Evolutionary conservation across 139 green algal species (phyloP).

Genomic region (Raphidocelis subcapitata): DNA sequence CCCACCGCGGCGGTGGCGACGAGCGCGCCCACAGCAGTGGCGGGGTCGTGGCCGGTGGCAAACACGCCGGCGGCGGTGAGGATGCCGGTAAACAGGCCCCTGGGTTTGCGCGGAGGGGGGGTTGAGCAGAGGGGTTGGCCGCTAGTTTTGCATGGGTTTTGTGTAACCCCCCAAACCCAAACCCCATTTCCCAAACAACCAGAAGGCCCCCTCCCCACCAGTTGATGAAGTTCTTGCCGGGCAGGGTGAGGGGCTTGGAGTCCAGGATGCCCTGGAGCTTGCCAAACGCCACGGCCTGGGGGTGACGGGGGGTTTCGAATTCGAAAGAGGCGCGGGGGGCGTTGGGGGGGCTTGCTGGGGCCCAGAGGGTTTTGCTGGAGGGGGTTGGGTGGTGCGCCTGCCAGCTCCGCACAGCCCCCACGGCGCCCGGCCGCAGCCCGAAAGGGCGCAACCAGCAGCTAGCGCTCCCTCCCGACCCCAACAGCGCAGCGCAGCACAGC

Average conservation of each 20-base stretch:
- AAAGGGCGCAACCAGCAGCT: no score
- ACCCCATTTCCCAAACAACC: conserved; percentile 7
- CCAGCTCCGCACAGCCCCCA: no score
- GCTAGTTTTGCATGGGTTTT: not conserved
- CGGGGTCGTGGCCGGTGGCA: conserved; percentile 35
- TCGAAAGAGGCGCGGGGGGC: no score
- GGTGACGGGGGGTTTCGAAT: no score
- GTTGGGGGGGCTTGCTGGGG: conserved; percentile 47
- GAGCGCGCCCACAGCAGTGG: conserved; percentile 42
- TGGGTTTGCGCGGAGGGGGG: no score
- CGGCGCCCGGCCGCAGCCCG: no score
- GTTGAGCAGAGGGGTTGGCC: conserved; percentile 3
- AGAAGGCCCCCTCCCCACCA: no score
- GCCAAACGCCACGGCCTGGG: conserved; percentile 80
- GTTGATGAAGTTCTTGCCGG: conserved; percentile 82
- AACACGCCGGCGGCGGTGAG: conserved; percentile 52
- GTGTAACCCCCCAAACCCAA: conserved; percentile 3
- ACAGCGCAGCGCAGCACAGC: no score
- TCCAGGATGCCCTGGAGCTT: conserved; percentile 86
- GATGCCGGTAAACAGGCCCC: conserved; percentile 45
- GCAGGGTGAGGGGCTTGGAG: conserved; percentile 65
- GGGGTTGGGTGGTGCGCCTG: no score
- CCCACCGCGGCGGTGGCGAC: conserved; percentile 56
- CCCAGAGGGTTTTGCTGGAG: no score
- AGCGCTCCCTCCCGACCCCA: no score